Base-by-base conservation (phyloP, 495 filamentous ascomycete genomes). In the Penicillium paxilli region DNA sequence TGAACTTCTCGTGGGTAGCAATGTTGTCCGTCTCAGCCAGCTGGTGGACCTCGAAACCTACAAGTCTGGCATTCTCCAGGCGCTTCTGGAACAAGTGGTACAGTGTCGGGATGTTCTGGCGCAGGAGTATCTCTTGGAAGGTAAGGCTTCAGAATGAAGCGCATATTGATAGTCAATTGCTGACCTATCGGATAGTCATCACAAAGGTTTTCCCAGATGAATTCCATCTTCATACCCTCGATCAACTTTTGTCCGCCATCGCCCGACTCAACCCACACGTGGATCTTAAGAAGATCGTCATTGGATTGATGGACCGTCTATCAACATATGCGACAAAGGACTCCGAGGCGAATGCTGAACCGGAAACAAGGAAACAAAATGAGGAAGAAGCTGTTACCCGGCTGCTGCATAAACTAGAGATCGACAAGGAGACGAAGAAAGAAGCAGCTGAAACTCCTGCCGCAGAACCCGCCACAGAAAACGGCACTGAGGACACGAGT, bases 181-280 rank as follows among this genome's bases (percentile, higher is more conserved):
- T 78, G 58, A 69, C 21, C 35, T 37, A 45, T 25, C 49, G 20
- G 19, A 59, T 50, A 89, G 95, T 98, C 54, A 93, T 98, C 57
- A 98, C 95, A 2, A 95, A 98, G 72, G 94, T 98, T 40, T 98
- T 98, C 74, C 95, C 94, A 2, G 94, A 98, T 74, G 94, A 98
- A 69, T 98, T 91, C 66, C 94, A 98, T 67, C 83, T 98, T 11
- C 92, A 98, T 65, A 98, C 94, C 0, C 81, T 98, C 12, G 95
- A 98, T 64, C 87, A 96, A 63, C 86, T 98, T 59, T 82, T 98
- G 24, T 92, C 87, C 22, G 93, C 92, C 3, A 95, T 95, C 25
- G 89, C 93, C 20, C 78, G 92, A 53, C 80, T 98, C 40, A 96
- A 98, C 59, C 94, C 91, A 2, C 88, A 96, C 69, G 94, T 98